Evolutionary conservation across 2,329 filamentous ascomycete species (phyloP), one percentile per base, ranked within the genome.

Genomic region (Bipolaris oryzae): DNA sequence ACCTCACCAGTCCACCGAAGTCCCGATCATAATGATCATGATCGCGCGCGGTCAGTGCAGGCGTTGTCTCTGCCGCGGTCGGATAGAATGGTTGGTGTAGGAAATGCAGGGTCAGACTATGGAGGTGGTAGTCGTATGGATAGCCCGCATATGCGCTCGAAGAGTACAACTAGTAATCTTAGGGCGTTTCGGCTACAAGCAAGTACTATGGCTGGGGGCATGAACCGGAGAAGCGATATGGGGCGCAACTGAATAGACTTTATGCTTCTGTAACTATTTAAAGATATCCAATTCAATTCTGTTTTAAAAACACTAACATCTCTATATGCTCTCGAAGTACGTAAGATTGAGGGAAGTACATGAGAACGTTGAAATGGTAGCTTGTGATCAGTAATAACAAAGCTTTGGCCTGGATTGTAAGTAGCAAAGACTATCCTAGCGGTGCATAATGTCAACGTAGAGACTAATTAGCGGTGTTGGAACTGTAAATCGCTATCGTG

Each of bases 101-200:
- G 45, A 47, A 47, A 33, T 18, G 15, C 33, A 37, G 20, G 45
- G 10, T 47, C 33, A 5, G 45, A 47, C 33, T 31, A 47, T 47
- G 33, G 33, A 47, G 33, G 18, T 38, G 7, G 31, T 11, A 38
- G 33, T 37, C 18, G 18, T 38, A 25, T 25, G 18, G 45, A 35
- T 37, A n/a, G 45, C 33, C 37, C 23, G 45, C 45, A 47, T 28
- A 18, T 21, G 18, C 45, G 45, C 23, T 47, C 45, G 2, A 47
- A 47, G 33, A 47, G 45, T 38, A 47, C 45, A 7, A 47, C 45
- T 28, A n/a, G 45, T 25, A 47, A 47, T 28, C 33, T 47, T 5
- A 37, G 33, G 45, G 45, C 45, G 45, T 47, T 47, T 38, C 31
- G 45, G 28, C 33, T 47, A 33, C 45, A 47, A 37, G 45, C 45